Base-by-base conservation (phyloP, 2,329 filamentous ascomycete species). In the Myriosclerotinia scirpicola region DNA sequence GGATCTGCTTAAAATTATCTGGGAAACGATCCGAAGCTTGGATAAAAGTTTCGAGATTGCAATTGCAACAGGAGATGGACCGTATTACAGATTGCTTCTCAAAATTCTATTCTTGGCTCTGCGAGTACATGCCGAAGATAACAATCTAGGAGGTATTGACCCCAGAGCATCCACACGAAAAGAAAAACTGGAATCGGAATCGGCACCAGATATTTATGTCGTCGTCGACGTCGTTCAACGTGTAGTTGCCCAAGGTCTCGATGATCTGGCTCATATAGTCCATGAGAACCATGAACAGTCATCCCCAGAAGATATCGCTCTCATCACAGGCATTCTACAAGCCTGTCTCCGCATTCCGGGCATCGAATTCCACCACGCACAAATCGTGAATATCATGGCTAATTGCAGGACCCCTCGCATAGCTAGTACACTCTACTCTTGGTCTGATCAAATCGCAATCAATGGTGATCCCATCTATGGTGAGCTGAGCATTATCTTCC, bases 401-500 rank as follows among this genome's bases (percentile, higher is more conserved):
- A 85, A 86, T 56, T 88, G 93, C 75, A 88, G 90, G 70, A 89
- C 89, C 0, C 84, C 92, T 55, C 90, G 94, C 73, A 90, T 93
- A 68, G 93, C 93, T 0, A 88, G 90, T 7, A 92, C 91, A 44
- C 84, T 99, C 6, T 98, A 94, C 78, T 97, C 93, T 0, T 99
- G 95, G 95, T 87, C 94, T 5, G 93, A 98, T 77, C 87, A 89
- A 71, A 83, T 98, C 34, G 85, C 90, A 0, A 84, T 90, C 46
- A 85, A 90, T 66, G 87, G 88, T 38, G 94, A 98, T 75, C 94
- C 95, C 0, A 82, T 98, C 40, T 98, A 97, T 77, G 95, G 93
- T 70, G 93, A 97, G 76, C 85, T 97, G n/a, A 91, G 91, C 73
- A 84, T 97, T 52, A 84, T 93, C 36, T 96, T 98, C 78, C 83